phyloP scores from a whole-genome alignment of 768 basidiomycete genomes.

The Tephrocybe sp. region DNA sequence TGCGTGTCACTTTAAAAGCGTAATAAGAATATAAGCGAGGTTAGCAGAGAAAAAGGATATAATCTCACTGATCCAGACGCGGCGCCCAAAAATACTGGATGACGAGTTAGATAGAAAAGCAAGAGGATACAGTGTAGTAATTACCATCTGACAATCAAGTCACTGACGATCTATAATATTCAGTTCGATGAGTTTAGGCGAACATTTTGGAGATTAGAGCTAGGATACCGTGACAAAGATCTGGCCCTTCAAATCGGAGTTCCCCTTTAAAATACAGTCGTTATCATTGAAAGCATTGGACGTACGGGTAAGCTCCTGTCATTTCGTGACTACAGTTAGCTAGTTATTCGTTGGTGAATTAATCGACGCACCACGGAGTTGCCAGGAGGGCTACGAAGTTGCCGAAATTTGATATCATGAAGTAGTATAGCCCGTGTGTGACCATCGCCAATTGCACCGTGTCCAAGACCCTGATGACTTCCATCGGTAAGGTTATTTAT shows the following conservation, averaged over 20 bases:
- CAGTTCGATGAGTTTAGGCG: not conserved
- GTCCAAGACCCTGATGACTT: conserved; percentile 9
- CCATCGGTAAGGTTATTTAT: too few species aligned
- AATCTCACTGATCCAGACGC: conserved; percentile 27
- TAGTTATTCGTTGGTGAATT: too few species aligned
- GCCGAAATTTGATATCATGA: conserved; percentile 12
- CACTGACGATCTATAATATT: conserved; percentile 19
- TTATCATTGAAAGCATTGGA: too few species aligned
- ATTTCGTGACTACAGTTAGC: not conserved
- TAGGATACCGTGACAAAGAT: conserved; percentile 17
- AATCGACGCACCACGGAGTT: conserved; percentile 8
- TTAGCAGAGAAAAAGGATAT: not conserved
- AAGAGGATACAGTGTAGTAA: not conserved
- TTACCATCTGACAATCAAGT: conserved; percentile 31
- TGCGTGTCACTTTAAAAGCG: conserved; percentile 19
- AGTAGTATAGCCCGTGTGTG: conserved; percentile 9
- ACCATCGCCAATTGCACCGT: conserved; percentile 10
- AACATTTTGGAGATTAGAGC: too few species aligned
- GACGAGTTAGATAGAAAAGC: not conserved
- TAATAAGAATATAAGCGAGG: not conserved
- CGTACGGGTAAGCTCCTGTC: conserved; percentile 15
- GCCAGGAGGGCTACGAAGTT: not conserved
- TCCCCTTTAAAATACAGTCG: not conserved
- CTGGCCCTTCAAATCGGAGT: conserved; percentile 1
- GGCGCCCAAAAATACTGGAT: conserved; percentile 24